Conservation (phyloP, 805 yeast species). For the Osmozyma mogii region DNA sequence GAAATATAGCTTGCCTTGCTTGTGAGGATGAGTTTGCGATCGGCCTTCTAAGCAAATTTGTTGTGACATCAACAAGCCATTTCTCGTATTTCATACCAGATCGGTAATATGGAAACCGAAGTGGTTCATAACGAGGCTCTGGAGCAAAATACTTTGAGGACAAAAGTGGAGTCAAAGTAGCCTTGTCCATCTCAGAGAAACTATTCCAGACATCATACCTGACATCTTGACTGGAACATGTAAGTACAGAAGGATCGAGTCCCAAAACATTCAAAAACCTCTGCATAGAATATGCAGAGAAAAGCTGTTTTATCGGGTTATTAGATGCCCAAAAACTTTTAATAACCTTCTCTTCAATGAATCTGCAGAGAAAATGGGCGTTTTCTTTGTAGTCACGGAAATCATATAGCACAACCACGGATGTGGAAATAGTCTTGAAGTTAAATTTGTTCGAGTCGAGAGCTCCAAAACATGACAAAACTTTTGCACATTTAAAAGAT, state of each 20-base stretch:
- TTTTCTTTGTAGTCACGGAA: constrained; percentile 57
- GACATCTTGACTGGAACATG: constrained; percentile 12
- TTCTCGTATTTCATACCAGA: constrained; percentile 45
- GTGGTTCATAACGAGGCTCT: constrained; percentile 37
- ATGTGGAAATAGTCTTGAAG: constrained; percentile 32
- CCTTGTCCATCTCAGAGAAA: constrained; percentile 57
- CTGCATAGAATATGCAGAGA: constrained; percentile 84
- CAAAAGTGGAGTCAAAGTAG: constrained; percentile 68
- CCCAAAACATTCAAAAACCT: constrained; percentile 65
- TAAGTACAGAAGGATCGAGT: constrained; percentile 22
- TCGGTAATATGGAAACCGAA: constrained; percentile 59
- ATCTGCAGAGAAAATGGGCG: constrained; percentile 52
- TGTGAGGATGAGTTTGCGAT: constrained; percentile 7
- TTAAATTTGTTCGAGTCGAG: constrained; percentile 56
- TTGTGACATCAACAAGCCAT: constrained; percentile 69
- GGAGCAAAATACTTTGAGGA: constrained; percentile 68
- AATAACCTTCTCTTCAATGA: constrained; percentile 64
- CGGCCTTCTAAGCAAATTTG: constrained; percentile 52
- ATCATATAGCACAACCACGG: constrained; percentile 48
- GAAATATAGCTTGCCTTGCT: constrained; percentile 35
- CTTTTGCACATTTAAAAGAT: constrained; percentile 54
- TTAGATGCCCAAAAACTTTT: constrained; percentile 86
- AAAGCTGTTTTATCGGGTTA: constrained; percentile 77
- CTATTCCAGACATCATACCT: constrained; percentile 44
- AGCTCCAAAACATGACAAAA: constrained; percentile 72